phyloP scores from a whole-genome alignment of 2,329 filamentous ascomycete species.

The Neophaeococcomyces mojaviensis region DNA sequence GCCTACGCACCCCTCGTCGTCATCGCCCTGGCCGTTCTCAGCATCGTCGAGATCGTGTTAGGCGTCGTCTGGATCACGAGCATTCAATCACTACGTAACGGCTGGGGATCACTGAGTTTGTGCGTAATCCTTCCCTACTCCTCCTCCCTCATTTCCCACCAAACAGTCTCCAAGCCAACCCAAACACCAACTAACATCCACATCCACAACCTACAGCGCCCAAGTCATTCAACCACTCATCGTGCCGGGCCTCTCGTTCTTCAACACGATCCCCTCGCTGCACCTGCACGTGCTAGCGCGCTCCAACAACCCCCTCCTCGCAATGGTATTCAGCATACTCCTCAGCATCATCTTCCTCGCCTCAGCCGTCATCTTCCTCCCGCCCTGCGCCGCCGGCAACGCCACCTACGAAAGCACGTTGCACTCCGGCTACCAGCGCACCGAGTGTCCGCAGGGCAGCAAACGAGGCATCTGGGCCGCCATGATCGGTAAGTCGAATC shows the following conservation, averaged over 20 bases:
- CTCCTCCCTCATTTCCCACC: too few species aligned
- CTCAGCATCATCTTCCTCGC: slow-evolving; percentile 15
- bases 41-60: slow-evolving; percentile 20
- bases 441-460: slow-evolving; percentile 18
- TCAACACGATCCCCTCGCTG: slow-evolving; percentile 21
- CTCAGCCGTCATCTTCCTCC: slow-evolving; percentile 17
- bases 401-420: slow-evolving; percentile 7
- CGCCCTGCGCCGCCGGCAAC: slow-evolving; percentile 8
- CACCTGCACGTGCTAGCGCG: slow-evolving; percentile 21
- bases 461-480: slow-evolving; percentile 15
- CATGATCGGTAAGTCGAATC: too few species aligned
- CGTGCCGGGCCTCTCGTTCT: slow-evolving; percentile 20
- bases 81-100: slow-evolving; percentile 2
- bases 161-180: too few species aligned
- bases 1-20: slow-evolving; percentile 17
- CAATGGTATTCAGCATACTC: slow-evolving; percentile 16
- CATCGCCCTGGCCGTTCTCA: slow-evolving; percentile 14
- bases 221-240: slow-evolving; percentile 22
- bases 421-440: slow-evolving; percentile 11
- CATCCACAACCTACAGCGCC: too few species aligned
- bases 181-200: too few species aligned
- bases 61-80: slow-evolving; percentile 19
- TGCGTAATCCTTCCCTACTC: too few species aligned
- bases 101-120: slow-evolving; percentile 7
- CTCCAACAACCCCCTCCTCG: slow-evolving; percentile 18